Base-by-base conservation (phyloP, 208 protist species). In the Angomonas deanei region DNA sequence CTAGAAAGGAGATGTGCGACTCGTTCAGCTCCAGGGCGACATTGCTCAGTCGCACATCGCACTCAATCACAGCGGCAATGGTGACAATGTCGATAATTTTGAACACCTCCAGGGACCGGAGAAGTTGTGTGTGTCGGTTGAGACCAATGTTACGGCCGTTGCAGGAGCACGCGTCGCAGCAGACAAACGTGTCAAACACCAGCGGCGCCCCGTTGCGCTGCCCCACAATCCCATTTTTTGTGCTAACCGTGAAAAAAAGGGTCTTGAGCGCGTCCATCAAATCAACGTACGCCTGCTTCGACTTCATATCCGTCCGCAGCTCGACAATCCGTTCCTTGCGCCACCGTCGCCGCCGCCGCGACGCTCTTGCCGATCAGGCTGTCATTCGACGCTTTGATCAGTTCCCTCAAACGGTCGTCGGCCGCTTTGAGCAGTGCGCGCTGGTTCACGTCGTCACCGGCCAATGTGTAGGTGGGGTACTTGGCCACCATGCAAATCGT, bases 1-100 rank as follows among this genome's bases (percentile, higher is more conserved):
- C 72, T 53, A 82, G 73, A 61, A 82, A 82, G 62, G 84, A 67
- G 73, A 76, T 74, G 42, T 63, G 67, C 64, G 68, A 57, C 30
- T 72, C 42, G 33, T 74, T 27, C 32, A 92, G 69, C 30, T 85
- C 74, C 52, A 70, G 64, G 46, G 66, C 76, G 56, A 84, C 64
- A 21, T 79, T 79, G 21, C 58, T 58, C 49, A 88, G 60, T 31
- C 71, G 61, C 11, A 26, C 65, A 49, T 88, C 70, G 38, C 81
- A 72, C 11, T 85, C 66, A 46, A 84, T 84, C 21, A 86, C 74
- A 2, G 85, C 79, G 64, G 72, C 78, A 46, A 92, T 88, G 47
- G 86, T 74, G n/a, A 86, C 53, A 57, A 76, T 86, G 64, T 92
- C 85, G 47, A 92, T 76, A 30, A 92, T 73, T 58, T 92, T 92